Base-by-base conservation (phyloP, 805 yeast species). In the baker's yeast (Saccharomyces cerevisiae) region DNA sequence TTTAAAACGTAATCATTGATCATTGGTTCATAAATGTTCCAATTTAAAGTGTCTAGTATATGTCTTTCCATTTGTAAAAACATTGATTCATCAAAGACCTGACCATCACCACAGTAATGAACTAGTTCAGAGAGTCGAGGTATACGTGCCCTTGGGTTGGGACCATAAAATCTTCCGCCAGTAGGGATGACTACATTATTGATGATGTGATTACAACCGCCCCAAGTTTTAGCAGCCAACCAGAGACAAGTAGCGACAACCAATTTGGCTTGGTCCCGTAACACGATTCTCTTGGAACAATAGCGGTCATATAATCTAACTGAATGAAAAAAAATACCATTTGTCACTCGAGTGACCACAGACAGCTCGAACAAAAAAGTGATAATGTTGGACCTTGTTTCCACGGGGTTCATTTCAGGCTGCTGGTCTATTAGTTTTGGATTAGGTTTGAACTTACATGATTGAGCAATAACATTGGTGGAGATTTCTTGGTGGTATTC, bases 241-340 rank as follows among this genome's bases (percentile, higher is more conserved):
- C 98, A 92, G 36, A 92, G 73, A 57, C 96, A 89, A 4, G 96
- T 89, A 57, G 96, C 87, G 31, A 95, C 89, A 10, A 92, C 92
- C 52, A 92, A 77, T 70, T 91, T 97, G 57, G 89, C 84, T 71
- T 91, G 98, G 55, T 87, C 91, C 60, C 84, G 81, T 58, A 87
- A 78, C 0, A 91, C 94, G 6, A 90, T 82, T 61, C 98, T 78
- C 62, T 84, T 86, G 52, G 96, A 86, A 67, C 96, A 87, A 73
- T 92, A 92, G 57, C 97, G 80, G 69, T 92, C 99, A 57, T 92
- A 87, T 52, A 91, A 77, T 61, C 85, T 83, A 43, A 85, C 82
- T 0, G 86, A 83, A 66, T 82, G 75, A 81, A 82, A 73, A 75
- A 82, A 75, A 64, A 88, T 76, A 75, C 83, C 73, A 75, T 89